Evolutionary conservation across 306 rosid species (phyloP).

Genomic region (Geum urbanum): DNA sequence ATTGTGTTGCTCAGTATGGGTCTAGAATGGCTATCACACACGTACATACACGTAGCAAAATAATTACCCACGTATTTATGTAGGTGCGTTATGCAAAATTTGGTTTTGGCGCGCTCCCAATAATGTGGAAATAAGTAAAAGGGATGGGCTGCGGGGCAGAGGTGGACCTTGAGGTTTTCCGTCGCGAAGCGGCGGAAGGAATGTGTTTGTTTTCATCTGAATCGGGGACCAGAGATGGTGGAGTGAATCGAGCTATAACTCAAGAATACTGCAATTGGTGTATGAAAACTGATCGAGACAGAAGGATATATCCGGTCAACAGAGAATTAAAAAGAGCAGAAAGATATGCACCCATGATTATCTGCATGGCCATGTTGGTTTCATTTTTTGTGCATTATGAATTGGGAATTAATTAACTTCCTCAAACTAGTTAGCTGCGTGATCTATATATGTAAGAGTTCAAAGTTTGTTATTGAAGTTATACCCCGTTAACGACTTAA

Average conservation of each 20-base stretch:
- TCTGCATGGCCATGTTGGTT: too few species aligned
- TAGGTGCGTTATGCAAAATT: not conserved
- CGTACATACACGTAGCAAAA: not conserved
- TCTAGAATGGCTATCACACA: not conserved
- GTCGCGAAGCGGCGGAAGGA: not conserved
- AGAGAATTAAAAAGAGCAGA: too few species aligned
- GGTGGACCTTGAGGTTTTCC: not conserved
- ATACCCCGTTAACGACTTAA: too few species aligned
- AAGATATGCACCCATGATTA: too few species aligned
- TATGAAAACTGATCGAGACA: too few species aligned
- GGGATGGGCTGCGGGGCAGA: not conserved
- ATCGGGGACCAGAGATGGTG: not conserved
- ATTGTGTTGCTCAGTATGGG: not conserved
- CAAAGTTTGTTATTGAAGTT: too few species aligned
- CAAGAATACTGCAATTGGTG: too few species aligned
- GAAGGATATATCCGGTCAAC: too few species aligned
- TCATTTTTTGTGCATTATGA: too few species aligned
- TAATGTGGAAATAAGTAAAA: conserved; percentile 13
- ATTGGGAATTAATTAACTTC: too few species aligned
- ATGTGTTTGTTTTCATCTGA: conserved; percentile 7
- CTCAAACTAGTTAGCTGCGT: too few species aligned
- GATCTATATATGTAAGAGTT: too few species aligned
- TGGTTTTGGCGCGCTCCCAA: conserved; percentile 9
- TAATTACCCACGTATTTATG: not conserved
- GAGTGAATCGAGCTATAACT: not conserved